These are phyloP conservation scores for Aethionema arabicum DNA, from an alignment of 345 rosid species.

Conservation along the genomic window DNA sequence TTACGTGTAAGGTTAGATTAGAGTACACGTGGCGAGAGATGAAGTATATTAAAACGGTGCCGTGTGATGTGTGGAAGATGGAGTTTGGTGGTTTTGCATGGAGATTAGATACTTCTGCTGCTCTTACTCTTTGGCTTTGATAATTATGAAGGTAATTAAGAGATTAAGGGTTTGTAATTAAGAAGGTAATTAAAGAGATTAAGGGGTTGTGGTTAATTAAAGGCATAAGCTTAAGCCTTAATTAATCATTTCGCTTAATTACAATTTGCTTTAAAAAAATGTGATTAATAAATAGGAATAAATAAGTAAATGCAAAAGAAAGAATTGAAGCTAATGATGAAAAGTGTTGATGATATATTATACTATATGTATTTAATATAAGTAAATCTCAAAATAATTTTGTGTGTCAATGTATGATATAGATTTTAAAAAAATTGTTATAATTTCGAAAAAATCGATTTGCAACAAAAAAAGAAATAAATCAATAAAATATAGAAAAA, in stretches of 20 bases:
- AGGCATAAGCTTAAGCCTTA: slow-evolving; percentile 10
- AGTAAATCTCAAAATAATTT: slow-evolving; percentile 24
- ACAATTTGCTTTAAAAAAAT: slow-evolving; percentile 1
- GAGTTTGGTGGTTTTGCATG: slow-evolving; percentile 60
- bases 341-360: not conserved
- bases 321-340: slow-evolving; percentile 6
- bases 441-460: slow-evolving; percentile 23
- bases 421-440: not conserved
- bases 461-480: slow-evolving; percentile 17
- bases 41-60: slow-evolving; percentile 39
- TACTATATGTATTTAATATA: slow-evolving; percentile 15
- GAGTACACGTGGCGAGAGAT: slow-evolving; percentile 38
- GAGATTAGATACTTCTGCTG: slow-evolving; percentile 59
- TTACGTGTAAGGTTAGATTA: slow-evolving; percentile 48
- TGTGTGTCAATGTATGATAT: slow-evolving; percentile 10
- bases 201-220: not conserved
- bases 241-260: not conserved
- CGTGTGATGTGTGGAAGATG: slow-evolving; percentile 66
- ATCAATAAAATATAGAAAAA: no score
- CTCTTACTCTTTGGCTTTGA: slow-evolving; percentile 48
- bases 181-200: slow-evolving; percentile 6
- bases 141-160: slow-evolving; percentile 12
- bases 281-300: not conserved
- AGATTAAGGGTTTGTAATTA: not conserved
- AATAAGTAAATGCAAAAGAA: slow-evolving; percentile 17